Conservation (phyloP, 2,329 filamentous ascomycete species). For the Clonostachys solani region DNA sequence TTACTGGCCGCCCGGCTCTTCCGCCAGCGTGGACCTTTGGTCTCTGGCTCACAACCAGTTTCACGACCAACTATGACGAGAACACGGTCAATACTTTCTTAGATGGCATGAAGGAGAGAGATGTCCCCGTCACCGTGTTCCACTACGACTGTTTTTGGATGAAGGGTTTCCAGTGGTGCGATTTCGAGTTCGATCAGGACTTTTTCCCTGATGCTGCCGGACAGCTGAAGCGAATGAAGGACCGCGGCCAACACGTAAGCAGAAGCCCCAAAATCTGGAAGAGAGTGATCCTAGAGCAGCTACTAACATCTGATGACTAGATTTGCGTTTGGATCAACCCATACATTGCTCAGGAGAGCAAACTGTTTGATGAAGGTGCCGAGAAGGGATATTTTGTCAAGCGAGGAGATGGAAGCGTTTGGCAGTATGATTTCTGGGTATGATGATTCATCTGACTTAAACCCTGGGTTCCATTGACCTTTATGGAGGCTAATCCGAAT, state of each 20-base stretch:
- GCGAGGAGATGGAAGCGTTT: slow-evolving; percentile 56
- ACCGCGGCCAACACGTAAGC: slow-evolving; percentile 38
- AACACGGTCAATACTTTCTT: slow-evolving; percentile 63
- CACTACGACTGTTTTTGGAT: slow-evolving; percentile 80
- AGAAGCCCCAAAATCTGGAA: too few species aligned
- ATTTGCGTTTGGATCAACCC: slow-evolving; percentile 78
- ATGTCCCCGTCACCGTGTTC: slow-evolving; percentile 67
- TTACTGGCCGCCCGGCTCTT: slow-evolving; percentile 61
- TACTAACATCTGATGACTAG: slow-evolving; percentile 24
- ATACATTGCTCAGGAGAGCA: slow-evolving; percentile 66
- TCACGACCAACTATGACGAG: slow-evolving; percentile 70
- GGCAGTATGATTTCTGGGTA: slow-evolving; percentile 62
- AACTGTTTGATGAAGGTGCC: slow-evolving; percentile 58
- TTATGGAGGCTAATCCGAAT: too few species aligned
- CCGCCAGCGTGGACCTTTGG: slow-evolving; percentile 73
- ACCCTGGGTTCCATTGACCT: too few species aligned
- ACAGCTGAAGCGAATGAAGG: slow-evolving; percentile 61
- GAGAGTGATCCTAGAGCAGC: too few species aligned
- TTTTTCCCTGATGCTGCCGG: slow-evolving; percentile 65
- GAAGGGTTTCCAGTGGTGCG: slow-evolving; percentile 70
- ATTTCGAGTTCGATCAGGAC: slow-evolving; percentile 66
- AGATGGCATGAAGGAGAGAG: slow-evolving; percentile 61
- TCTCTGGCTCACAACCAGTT: slow-evolving; percentile 74
- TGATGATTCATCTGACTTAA: too few species aligned
- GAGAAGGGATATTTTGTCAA: slow-evolving; percentile 66